Percentiles rank a stretch among this genome's conserved stretches.
Conservation (phyloP, 2,329 filamentous ascomycete species). For the Claviceps sp. region DNA sequence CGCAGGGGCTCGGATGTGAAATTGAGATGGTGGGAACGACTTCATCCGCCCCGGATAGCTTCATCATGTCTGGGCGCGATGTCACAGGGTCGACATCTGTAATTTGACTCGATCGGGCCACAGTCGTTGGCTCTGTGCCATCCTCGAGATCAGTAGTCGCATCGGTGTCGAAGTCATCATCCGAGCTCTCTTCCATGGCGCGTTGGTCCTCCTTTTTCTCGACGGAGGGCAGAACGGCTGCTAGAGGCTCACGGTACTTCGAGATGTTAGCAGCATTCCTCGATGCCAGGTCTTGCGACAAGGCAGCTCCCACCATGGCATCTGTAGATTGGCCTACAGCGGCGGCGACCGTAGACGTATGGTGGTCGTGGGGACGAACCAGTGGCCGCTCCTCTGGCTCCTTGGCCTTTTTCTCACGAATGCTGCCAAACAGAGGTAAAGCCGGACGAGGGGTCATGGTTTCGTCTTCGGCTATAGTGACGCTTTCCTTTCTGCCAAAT, state of each 20-base stretch:
- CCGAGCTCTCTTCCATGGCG: conserved; percentile 21
- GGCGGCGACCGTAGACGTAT: conserved; percentile 12
- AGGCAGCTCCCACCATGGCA: conserved; percentile 39
- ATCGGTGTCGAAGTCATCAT: conserved; percentile 16
- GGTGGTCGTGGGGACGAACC: conserved; percentile 36
- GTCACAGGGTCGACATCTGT: conserved; percentile 1
- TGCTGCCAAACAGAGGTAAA: conserved; percentile 61
- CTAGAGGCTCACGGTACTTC: conserved; percentile 49
- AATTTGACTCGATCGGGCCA: not conserved
- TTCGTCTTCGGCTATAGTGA: conserved; percentile 44
- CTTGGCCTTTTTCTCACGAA: conserved; percentile 47
- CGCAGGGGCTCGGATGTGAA: conserved; percentile 3
- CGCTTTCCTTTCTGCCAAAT: conserved; percentile 34
- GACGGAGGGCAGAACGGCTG: conserved; percentile 56
- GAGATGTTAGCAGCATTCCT: conserved; percentile 44
- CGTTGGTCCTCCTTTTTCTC: conserved; percentile 55
- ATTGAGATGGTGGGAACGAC: conserved; percentile 3
- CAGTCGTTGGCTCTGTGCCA: not conserved
- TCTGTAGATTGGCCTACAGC: conserved; percentile 43
- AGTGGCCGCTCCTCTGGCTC: conserved; percentile 43
- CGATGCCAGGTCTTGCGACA: conserved; percentile 39
- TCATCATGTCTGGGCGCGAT: not conserved
- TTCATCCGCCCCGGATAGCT: not conserved
- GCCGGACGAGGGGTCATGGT: conserved; percentile 63
- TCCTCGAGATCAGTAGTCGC: conserved; percentile 7